These are phyloP conservation scores for Thelonectria olida DNA, from an alignment of 2,329 filamentous ascomycete genomes.

Conservation along the genomic window DNA sequence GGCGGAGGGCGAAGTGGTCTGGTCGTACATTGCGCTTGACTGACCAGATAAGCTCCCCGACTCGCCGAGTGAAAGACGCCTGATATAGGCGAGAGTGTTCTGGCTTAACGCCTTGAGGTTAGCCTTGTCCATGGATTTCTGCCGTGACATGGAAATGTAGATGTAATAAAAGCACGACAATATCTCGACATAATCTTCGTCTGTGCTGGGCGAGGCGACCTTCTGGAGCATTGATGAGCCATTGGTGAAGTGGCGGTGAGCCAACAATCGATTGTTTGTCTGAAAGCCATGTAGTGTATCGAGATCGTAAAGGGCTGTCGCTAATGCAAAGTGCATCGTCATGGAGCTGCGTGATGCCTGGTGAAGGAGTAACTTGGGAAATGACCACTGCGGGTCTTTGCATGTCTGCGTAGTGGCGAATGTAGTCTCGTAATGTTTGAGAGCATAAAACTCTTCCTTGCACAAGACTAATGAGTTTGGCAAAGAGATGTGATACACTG, in stretches of 20 bases:
- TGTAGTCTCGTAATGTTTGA: neutral
- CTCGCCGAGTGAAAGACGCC: neutral
- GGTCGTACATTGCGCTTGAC: neutral
- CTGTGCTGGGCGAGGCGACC: neutral
- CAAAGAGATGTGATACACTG: neutral
- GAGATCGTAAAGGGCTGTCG: neutral
- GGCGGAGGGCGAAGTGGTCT: neutral
- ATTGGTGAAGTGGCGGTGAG: neutral
- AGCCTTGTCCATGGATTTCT: neutral
- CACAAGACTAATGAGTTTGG: neutral
- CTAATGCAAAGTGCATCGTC: slow-evolving; percentile 5
- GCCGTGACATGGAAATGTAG: neutral
- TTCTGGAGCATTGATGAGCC: neutral
- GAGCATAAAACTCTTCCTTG: neutral
- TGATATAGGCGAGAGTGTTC: neutral
- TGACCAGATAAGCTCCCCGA: neutral
- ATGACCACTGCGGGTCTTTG: slow-evolving; percentile 6
- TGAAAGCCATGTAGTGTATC: neutral
- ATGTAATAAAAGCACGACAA: slow-evolving; percentile 4
- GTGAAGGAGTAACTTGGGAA: neutral
- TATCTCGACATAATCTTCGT: neutral
- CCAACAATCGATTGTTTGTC: neutral
- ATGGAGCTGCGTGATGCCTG: neutral
- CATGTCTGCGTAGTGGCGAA: neutral
- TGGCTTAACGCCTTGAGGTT: neutral